A percentile compares a stretch with the other conserved stretches of the same genome.
phyloP scores from a whole-genome alignment of 805 yeast genomes.

The Nakazawaea molendinolei region DNA sequence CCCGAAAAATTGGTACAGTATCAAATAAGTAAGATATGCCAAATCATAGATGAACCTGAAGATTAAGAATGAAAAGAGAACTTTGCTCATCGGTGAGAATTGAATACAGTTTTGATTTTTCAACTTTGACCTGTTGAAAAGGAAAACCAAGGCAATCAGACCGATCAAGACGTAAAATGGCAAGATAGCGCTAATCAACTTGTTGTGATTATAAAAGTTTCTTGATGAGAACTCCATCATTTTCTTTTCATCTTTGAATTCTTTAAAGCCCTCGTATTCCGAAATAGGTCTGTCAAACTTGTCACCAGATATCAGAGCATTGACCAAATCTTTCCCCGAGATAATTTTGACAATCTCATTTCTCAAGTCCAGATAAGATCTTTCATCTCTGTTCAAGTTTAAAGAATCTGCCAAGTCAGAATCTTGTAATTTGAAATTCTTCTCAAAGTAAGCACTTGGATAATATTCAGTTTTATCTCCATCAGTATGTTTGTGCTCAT shows the following conservation, averaged over 20 bases:
- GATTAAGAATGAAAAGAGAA: conserved; percentile 4
- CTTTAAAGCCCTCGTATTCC: background rate
- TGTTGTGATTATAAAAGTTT: conserved; percentile 2
- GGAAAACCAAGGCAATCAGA: background rate
- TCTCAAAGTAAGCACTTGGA: conserved; percentile 1
- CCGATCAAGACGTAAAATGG: conserved; percentile 6
- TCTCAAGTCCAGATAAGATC: conserved; percentile 3
- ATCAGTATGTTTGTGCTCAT: conserved; percentile 4
- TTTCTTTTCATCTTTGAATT: background rate
- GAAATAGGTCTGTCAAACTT: background rate
- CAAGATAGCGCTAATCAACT: conserved; percentile 5
- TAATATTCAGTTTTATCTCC: background rate
- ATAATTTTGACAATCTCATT: background rate
- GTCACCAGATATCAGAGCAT: background rate
- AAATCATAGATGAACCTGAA: conserved; percentile 6
- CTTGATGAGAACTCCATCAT: background rate
- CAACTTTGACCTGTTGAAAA: conserved; percentile 1
- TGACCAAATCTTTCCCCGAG: conserved; percentile 1
- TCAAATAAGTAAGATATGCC: conserved; percentile 4
- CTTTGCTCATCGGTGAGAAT: conserved; percentile 3
- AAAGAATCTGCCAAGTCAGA: background rate
- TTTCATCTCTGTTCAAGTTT: background rate
- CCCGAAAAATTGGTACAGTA: conserved; percentile 2
- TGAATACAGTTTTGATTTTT: background rate
- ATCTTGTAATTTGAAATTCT: background rate